Conservation (phyloP, 1,284 basidiomycete genomes). For the Moniliella sp. region DNA sequence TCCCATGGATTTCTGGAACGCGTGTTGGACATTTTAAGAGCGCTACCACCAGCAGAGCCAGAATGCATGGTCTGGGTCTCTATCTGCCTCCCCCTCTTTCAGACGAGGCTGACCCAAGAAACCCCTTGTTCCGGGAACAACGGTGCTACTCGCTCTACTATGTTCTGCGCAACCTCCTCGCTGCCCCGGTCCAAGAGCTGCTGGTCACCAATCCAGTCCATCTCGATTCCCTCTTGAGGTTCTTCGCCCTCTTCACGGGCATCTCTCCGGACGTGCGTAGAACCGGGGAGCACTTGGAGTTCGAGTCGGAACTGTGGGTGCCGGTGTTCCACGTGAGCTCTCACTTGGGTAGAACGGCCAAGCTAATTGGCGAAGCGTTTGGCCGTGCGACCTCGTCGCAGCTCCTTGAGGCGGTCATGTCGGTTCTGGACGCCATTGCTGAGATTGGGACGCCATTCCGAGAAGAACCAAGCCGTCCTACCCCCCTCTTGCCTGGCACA, state of each 20-base stretch:
- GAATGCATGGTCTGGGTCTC: no score
- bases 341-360: slow-evolving; percentile 20
- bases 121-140: slow-evolving; percentile 13
- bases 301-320: slow-evolving; percentile 29
- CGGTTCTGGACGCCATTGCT: no score
- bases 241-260: slow-evolving; percentile 22
- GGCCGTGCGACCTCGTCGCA: no score
- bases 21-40: slow-evolving; percentile 18
- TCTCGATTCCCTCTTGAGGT: slow-evolving; percentile 14
- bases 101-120: no score
- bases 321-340: slow-evolving; percentile 27
- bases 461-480: no score
- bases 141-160: slow-evolving; percentile 28
- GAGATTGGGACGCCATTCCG: no score
- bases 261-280: slow-evolving; percentile 24
- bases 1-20: slow-evolving; percentile 12
- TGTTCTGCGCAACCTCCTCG: slow-evolving; percentile 25
- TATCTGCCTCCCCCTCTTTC: no score
- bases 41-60: no score
- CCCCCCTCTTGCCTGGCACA: not conserved
- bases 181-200: slow-evolving; percentile 19
- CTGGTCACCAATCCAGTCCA: slow-evolving; percentile 10
- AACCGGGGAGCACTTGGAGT: slow-evolving; percentile 24
- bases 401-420: not conserved
- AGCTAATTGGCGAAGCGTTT: slow-evolving; percentile 25